Percentiles rank a stretch among this genome's conserved stretches.
These are phyloP conservation scores for Excoecaria cochinchinensis DNA, from an alignment of 345 rosid species.

Conservation along the genomic window DNA sequence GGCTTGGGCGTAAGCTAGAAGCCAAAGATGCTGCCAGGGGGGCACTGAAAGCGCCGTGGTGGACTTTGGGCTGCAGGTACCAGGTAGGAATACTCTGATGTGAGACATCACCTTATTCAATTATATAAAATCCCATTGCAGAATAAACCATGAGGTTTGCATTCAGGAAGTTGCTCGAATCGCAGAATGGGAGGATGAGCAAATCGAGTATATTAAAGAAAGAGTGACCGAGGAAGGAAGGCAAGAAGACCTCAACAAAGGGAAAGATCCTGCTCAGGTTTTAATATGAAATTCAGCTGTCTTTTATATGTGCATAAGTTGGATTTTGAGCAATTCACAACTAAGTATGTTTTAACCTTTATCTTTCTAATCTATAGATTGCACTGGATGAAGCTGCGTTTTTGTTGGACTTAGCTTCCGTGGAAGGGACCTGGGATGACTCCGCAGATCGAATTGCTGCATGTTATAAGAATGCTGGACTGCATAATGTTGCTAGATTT, in stretches of 20 bases:
- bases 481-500: conserved; percentile 26
- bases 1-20: conserved; percentile 26
- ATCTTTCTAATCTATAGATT: conserved; percentile 16
- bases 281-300: background rate
- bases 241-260: conserved; percentile 28
- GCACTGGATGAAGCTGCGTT: conserved; percentile 31
- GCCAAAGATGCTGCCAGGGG: conserved; percentile 38
- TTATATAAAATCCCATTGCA: background rate
- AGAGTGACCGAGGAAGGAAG: conserved; percentile 23
- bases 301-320: background rate
- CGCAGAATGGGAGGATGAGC: conserved; percentile 32
- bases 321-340: background rate
- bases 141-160: background rate
- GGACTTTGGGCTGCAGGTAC: conserved; percentile 32
- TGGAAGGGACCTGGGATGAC: conserved; percentile 29
- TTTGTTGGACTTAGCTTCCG: conserved; percentile 30
- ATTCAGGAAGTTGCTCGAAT: conserved; percentile 27
- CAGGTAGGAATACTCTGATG: conserved; percentile 5
- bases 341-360: background rate
- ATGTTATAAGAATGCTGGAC: conserved; percentile 32
- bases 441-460: conserved; percentile 13
- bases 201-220: conserved; percentile 25
- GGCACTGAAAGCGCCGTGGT: conserved; percentile 33
- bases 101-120: no score
- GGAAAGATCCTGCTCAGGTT: conserved; percentile 31